Conservation (phyloP, 129 eudicot species). For the Helianthus tuberosus region DNA sequence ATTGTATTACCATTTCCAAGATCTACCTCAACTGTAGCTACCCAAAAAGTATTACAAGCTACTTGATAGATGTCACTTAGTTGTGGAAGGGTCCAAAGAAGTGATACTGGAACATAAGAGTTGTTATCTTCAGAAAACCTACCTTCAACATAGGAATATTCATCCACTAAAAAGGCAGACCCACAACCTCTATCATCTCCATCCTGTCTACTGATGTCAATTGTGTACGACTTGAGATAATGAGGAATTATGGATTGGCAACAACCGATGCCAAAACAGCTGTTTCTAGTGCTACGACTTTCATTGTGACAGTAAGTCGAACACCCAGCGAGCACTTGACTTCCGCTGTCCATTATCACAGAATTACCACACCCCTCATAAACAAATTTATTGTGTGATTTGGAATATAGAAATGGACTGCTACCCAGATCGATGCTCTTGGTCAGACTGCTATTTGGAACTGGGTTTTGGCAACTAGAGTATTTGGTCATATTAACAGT, state of each 20-base stretch:
- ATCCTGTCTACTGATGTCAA: background rate
- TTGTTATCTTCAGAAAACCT: background rate
- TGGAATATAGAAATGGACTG: conserved; percentile 4
- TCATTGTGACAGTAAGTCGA: background rate
- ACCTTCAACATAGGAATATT: background rate
- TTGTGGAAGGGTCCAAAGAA: conserved; percentile 14
- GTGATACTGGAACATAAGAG: conserved; percentile 12
- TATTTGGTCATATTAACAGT: background rate
- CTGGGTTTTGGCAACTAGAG: conserved; percentile 8
- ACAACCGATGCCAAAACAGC: background rate
- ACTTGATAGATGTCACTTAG: no score
- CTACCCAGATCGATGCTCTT: background rate
- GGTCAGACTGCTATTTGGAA: background rate
- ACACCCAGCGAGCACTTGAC: background rate
- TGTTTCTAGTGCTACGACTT: background rate
- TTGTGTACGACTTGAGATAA: background rate
- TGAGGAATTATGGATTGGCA: conserved; percentile 1
- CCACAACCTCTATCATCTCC: conserved; percentile 11
- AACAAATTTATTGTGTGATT: conserved; percentile 8
- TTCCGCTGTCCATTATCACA: background rate
- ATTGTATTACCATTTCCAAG: no score
- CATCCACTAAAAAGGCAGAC: conserved; percentile 15
- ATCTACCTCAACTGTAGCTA: no score
- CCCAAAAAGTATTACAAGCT: no score
- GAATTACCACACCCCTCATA: conserved; percentile 10